Percentiles rank a stretch among this genome's conserved stretches.
Evolutionary conservation across 2,329 filamentous ascomycete species (phyloP).

Genomic region (Verticillium albo-atrum): DNA sequence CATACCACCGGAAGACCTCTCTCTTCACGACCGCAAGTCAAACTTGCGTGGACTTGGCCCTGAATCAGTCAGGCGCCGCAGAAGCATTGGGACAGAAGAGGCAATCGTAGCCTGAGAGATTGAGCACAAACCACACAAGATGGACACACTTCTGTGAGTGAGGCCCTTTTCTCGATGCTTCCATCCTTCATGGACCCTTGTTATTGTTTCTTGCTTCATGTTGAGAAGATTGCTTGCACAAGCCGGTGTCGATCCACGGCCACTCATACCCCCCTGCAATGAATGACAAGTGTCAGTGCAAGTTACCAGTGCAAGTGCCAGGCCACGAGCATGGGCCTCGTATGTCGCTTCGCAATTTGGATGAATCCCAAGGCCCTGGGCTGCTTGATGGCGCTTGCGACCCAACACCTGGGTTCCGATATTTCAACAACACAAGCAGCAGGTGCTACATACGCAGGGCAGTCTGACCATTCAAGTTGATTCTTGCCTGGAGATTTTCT

Average conservation of each 20-base stretch:
- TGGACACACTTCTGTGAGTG: slow-evolving; percentile 27
- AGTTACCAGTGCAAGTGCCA: neutral
- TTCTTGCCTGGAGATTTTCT: neutral
- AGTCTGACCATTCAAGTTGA: neutral
- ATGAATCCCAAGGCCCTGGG: neutral
- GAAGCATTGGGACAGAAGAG: neutral
- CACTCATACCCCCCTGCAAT: neutral
- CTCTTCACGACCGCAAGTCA: neutral
- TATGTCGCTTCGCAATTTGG: neutral
- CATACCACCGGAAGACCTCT: neutral
- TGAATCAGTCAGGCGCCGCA: neutral
- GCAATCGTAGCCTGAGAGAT: neutral
- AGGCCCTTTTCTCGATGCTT: neutral
- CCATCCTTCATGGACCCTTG: neutral
- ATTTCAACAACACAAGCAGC: neutral
- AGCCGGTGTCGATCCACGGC: neutral
- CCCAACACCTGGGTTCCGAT: neutral
- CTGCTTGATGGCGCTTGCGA: neutral
- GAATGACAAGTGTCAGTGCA: neutral
- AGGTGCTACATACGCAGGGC: neutral
- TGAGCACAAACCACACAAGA: slow-evolving; percentile 7
- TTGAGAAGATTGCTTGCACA: neutral
- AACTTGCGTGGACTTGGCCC: neutral
- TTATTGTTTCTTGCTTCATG: neutral
- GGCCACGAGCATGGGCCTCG: neutral